Conservation (phyloP, 2,329 filamentous ascomycete species). For the Golovinomyces cichoracearum region DNA sequence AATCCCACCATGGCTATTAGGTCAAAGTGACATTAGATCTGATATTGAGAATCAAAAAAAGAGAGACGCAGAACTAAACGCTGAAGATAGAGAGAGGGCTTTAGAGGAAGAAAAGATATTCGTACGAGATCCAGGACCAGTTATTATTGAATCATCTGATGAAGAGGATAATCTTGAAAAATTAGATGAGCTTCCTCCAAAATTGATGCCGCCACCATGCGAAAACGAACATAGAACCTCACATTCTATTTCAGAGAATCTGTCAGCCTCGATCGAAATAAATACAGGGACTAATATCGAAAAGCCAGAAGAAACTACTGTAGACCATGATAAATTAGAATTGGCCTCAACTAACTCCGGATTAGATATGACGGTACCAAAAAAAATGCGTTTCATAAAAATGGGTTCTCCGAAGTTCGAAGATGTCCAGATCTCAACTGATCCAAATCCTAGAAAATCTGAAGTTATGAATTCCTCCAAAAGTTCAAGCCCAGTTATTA, state of each 20-base stretch:
- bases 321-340: conserved; percentile 14
- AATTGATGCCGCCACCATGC: no score
- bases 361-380: conserved; percentile 4
- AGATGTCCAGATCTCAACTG: background rate
- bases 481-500: background rate
- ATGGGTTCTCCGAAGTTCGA: background rate
- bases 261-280: background rate
- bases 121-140: conserved; percentile 23
- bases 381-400: background rate
- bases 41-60: conserved; percentile 31
- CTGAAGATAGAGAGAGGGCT: conserved; percentile 32
- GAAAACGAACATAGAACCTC: background rate
- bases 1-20: conserved; percentile 50
- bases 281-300: conserved; percentile 8
- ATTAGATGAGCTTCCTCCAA: background rate
- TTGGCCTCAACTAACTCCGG: conserved; percentile 28
- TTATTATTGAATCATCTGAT: conserved; percentile 37
- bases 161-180: conserved; percentile 18
- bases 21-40: conserved; percentile 37
- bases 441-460: background rate
- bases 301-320: background rate
- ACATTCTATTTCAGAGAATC: background rate
- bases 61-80: conserved; percentile 33
- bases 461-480: background rate
- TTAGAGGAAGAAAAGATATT: conserved; percentile 27